Conservation (phyloP, 192 early-diverging fungal species). For the Coemansia sp. region DNA sequence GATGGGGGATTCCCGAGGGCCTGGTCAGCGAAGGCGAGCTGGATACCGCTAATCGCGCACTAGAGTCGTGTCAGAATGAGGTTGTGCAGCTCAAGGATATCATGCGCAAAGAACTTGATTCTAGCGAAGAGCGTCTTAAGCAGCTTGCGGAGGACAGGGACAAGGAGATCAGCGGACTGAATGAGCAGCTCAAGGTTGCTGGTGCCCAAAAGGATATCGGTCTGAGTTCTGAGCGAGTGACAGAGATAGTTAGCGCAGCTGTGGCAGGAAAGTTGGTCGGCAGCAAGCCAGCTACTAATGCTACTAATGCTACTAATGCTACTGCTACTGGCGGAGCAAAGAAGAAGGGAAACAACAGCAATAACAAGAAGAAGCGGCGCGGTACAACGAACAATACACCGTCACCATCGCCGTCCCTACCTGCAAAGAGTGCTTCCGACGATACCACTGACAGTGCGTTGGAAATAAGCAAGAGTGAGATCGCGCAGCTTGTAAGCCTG, state of each 20-base stretch:
- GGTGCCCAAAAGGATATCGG: not conserved
- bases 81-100: slow-evolving; percentile 31
- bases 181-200: slow-evolving; percentile 10
- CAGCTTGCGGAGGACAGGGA: slow-evolving; percentile 13
- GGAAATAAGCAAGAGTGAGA: slow-evolving; percentile 18
- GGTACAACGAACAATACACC: slow-evolving; percentile 13
- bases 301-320: not conserved
- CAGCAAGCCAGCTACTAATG: not conserved
- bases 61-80: slow-evolving; percentile 20
- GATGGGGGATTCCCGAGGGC: slow-evolving; percentile 29
- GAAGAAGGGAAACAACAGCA: slow-evolving; percentile 32
- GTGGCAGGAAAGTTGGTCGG: slow-evolving; percentile 14
- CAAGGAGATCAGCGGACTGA: slow-evolving; percentile 1
- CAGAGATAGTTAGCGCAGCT: slow-evolving; percentile 20
- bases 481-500: slow-evolving; percentile 29
- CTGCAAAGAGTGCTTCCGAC: not conserved
- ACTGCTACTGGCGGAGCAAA: not conserved
- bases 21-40: slow-evolving; percentile 26
- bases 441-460: not conserved
- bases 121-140: slow-evolving; percentile 17
- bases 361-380: slow-evolving; percentile 41
- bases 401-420: slow-evolving; percentile 16
- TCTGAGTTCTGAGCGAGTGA: not conserved
- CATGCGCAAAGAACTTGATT: slow-evolving; percentile 27
- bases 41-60: slow-evolving; percentile 8